phyloP scores from a whole-genome alignment of 1,139 yeast species.

The Nadsonia commutata region DNA sequence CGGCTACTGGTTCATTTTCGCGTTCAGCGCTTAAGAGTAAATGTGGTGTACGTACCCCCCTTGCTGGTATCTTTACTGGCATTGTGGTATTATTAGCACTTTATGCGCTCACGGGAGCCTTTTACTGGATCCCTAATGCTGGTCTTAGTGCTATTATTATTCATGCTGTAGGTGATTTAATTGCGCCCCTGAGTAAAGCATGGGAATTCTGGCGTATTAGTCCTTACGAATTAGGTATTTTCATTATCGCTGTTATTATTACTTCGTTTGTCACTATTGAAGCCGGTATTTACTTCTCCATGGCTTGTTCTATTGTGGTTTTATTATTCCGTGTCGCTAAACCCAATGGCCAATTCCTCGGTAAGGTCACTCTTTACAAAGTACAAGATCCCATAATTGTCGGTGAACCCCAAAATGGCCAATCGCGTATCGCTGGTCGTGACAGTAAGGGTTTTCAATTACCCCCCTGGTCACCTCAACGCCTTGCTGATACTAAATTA shows the following conservation, averaged over 20 bases:
- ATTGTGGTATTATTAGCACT: conserved; percentile 75
- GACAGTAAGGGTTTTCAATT: no score
- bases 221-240: conserved; percentile 67
- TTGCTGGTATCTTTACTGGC: conserved; percentile 88
- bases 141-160: conserved; percentile 76
- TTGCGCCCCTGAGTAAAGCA: conserved; percentile 59
- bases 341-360: conserved; percentile 74
- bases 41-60: conserved; percentile 91
- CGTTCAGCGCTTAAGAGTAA: conserved; percentile 89
- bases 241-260: conserved; percentile 60
- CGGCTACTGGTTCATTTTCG: conserved; percentile 92
- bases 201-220: conserved; percentile 61
- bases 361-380: conserved; percentile 36
- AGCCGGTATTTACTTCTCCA: conserved; percentile 79
- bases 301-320: conserved; percentile 68
- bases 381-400: conserved; percentile 35
- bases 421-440: no score
- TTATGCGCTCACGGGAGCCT: conserved; percentile 68
- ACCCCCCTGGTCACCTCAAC: neutral
- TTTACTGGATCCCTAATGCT: conserved; percentile 84
- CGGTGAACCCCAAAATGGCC: conserved; percentile 3
- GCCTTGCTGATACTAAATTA: neutral
- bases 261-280: conserved; percentile 77
- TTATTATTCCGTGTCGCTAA: conserved; percentile 61
- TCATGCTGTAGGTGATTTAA: conserved; percentile 86